Base-by-base conservation (phyloP, 208 protist species). In the Borovskyia barvae region DNA sequence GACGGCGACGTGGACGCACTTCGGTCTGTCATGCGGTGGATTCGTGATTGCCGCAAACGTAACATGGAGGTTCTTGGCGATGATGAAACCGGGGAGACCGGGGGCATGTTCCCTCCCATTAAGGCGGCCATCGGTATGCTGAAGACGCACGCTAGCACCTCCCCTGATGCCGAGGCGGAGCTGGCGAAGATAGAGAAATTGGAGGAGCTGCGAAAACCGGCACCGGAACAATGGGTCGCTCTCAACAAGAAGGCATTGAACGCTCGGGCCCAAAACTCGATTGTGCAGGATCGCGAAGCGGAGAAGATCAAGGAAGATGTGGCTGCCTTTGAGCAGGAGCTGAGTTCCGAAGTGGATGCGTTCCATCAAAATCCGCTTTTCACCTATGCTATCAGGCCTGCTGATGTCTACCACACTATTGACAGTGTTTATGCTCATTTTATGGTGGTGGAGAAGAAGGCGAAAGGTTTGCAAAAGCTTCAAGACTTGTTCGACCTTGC, bases 401-500 rank as follows among this genome's bases (percentile, higher is more conserved):
- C 61, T 26, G 57, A 55, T 36, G 90, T 96, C 14, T 97, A 97
- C 72, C 69, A 84, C 32, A 78, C 89, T 36, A 77, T 97, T 36
- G 92, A 97, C 56, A 65, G 66, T 25, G 75, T 82, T 24, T 93
- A 94, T 61, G 25, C 61, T 20, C 77, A 94, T 40, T 82, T 98
- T 39, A 79, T 85, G 62, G 80, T 76, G 3, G 78, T 97, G 37
- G 94, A 98, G 68, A 33, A 75, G 17, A 77, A 97, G 60, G 96
- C 89, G 26, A 85, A 77, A 41, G 80, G 87, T 29, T 66, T 98
- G 29, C 82, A 94, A 50, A 88, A 97, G 51, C 66, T 97, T 29
- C 90, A 98, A 65, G 92, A 97, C 55, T 79, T 98, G 14, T 98
- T 98, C 65, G 97, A 98, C 65, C 70, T 98, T 40, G 87, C 82